Conservation (phyloP, 2,329 filamentous ascomycete genomes). For the Pleomassaria siparia region DNA sequence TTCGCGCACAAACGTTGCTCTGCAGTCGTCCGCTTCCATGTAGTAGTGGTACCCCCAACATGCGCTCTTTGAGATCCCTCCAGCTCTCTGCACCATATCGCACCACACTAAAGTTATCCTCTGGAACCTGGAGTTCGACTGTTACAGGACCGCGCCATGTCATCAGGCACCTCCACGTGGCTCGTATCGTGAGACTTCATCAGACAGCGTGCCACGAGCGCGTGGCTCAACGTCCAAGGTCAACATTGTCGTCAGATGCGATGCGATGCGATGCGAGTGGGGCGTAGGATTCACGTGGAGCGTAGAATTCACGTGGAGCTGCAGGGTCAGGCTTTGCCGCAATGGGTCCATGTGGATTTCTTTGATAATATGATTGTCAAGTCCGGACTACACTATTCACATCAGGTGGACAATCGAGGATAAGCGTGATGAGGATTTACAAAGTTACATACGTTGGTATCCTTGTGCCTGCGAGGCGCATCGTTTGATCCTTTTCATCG, state of each 20-base stretch:
- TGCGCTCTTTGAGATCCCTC: no score
- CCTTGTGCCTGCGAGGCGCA: neutral
- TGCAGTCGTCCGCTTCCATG: neutral
- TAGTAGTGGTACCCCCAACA: no score
- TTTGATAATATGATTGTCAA: neutral
- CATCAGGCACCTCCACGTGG: neutral
- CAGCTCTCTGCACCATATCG: neutral
- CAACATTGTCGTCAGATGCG: neutral
- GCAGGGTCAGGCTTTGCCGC: neutral
- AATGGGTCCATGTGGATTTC: neutral
- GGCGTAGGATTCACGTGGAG: no score
- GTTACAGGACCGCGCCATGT: no score
- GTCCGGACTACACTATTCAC: neutral
- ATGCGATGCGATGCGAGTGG: neutral
- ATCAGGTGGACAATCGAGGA: neutral
- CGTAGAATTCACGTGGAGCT: neutral
- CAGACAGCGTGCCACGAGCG: neutral
- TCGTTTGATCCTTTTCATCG: neutral
- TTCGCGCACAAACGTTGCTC: neutral
- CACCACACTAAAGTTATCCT: neutral
- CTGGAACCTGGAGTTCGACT: neutral
- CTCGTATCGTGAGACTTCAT: neutral
- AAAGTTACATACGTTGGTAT: neutral
- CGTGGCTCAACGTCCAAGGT: neutral
- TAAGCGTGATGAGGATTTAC: neutral